These are phyloP conservation scores for Aspergillus persii DNA, from an alignment of 2,329 filamentous ascomycete species.

Conservation along the genomic window DNA sequence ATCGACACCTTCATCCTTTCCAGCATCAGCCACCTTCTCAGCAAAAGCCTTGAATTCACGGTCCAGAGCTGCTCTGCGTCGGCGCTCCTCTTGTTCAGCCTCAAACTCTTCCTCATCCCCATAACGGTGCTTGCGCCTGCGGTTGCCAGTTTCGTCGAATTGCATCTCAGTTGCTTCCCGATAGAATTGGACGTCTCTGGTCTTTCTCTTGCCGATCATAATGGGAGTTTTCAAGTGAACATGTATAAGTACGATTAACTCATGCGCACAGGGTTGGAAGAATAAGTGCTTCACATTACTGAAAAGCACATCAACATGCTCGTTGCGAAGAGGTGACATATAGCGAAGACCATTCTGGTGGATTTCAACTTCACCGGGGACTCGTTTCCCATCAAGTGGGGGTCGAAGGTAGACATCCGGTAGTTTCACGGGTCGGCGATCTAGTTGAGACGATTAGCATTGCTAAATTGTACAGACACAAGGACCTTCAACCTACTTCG, in stretches of 20 bases:
- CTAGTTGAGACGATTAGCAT: slow-evolving; percentile 44
- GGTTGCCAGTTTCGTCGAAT: slow-evolving; percentile 97
- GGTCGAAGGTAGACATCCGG: slow-evolving; percentile 95
- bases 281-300: slow-evolving; percentile 98
- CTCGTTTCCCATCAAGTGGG: slow-evolving; percentile 92
- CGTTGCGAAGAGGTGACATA: slow-evolving; percentile 73
- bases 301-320: slow-evolving; percentile 92
- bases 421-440: slow-evolving; percentile 83
- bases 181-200: slow-evolving; percentile 97
- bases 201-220: slow-evolving; percentile 98
- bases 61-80: slow-evolving; percentile 86
- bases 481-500: slow-evolving; percentile 62
- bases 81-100: slow-evolving; percentile 93
- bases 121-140: slow-evolving; percentile 95
- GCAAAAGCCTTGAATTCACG: slow-evolving; percentile 94
- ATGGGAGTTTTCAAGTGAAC: slow-evolving; percentile 98
- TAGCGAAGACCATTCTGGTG: slow-evolving; percentile 99
- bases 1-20: slow-evolving; percentile 82
- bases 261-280: slow-evolving; percentile 95
- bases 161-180: slow-evolving; percentile 97
- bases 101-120: slow-evolving; percentile 99
- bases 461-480: slow-evolving; percentile 38
- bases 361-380: slow-evolving; percentile 93
- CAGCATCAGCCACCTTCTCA: slow-evolving; percentile 95
- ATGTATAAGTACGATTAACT: slow-evolving; percentile 96